A percentile compares a stretch with the other conserved stretches of the same genome.
Evolutionary conservation across 2,329 filamentous ascomycete species (phyloP).

Genomic region (Hypocreales sp.): DNA sequence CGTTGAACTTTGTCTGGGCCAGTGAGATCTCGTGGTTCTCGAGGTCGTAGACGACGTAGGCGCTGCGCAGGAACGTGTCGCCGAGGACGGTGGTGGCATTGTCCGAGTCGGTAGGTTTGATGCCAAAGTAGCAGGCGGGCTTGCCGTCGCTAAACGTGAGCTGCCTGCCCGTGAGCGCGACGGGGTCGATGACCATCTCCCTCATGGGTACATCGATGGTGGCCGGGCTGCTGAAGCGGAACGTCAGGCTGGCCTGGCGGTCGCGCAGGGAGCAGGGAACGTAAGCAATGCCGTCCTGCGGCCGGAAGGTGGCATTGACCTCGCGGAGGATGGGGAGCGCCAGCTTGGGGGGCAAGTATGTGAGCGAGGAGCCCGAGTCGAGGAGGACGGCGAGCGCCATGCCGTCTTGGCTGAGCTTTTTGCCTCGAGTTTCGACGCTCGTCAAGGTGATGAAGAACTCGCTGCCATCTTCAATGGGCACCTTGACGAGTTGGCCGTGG

Average conservation of each 20-base stretch:
- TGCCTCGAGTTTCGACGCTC: too few species aligned
- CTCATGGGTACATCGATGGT: constrained; percentile 38
- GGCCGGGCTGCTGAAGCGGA: constrained; percentile 33
- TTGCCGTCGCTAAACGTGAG: constrained; percentile 36
- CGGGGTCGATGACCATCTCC: constrained; percentile 42
- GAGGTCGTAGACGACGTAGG: constrained; percentile 63
- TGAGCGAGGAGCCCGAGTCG: constrained; percentile 54
- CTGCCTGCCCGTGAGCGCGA: constrained; percentile 28
- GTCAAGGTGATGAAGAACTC: constrained; percentile 60
- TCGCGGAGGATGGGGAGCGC: constrained; percentile 37
- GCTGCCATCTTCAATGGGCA: constrained; percentile 42
- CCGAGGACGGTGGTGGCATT: constrained; percentile 46
- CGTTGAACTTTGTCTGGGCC: constrained; percentile 50
- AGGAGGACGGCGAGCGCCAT: constrained; percentile 49
- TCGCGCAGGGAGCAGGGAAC: constrained; percentile 40
- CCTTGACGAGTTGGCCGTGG: constrained; percentile 42
- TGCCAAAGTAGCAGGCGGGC: constrained; percentile 50
- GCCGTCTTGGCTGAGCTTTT: constrained; percentile 24
- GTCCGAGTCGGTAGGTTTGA: constrained; percentile 44
- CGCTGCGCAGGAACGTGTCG: constrained; percentile 60
- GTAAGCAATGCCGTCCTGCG: constrained; percentile 37
- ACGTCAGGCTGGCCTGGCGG: constrained; percentile 26
- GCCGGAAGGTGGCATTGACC: constrained; percentile 43
- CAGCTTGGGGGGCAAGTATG: constrained; percentile 46
- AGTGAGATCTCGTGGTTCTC: constrained; percentile 56